These are phyloP conservation scores for Sordaria brevicollis DNA, from an alignment of 495 filamentous ascomycete species.

Conservation along the genomic window DNA sequence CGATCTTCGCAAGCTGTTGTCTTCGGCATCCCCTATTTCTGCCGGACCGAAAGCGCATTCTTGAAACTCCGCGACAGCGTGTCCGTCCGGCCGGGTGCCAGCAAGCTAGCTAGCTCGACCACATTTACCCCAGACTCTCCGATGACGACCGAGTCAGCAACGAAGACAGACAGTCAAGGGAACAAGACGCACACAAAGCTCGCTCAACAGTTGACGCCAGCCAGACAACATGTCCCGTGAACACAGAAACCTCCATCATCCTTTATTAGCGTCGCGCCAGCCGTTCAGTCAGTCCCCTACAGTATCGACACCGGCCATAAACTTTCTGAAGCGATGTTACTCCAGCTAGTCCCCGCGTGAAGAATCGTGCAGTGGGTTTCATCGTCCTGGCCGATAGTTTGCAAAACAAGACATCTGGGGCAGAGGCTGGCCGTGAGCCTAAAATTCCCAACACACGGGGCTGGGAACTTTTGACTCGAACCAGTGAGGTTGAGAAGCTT, in stretches of 20 bases:
- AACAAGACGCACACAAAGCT: neutral
- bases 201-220: too few relatives aligned
- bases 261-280: neutral
- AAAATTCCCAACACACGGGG: neutral
- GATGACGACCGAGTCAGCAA: neutral
- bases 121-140: neutral
- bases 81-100: too few relatives aligned
- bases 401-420: too few relatives aligned
- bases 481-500: neutral
- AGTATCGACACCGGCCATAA: neutral
- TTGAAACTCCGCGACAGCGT: neutral
- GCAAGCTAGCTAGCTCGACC: neutral
- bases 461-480: neutral
- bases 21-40: neutral
- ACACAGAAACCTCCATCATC: neutral
- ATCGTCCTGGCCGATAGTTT: neutral
- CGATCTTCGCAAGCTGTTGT: neutral
- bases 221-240: neutral
- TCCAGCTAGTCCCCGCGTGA: neutral
- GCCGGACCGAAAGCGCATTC: neutral
- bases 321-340: neutral
- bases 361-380: neutral
- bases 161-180: neutral
- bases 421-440: neutral
- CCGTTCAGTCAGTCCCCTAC: too few relatives aligned